A percentile compares a stretch with the other conserved stretches of the same genome.
phyloP scores from a whole-genome alignment of 352 stramenopile species.

The Globisporangium radiosum region DNA sequence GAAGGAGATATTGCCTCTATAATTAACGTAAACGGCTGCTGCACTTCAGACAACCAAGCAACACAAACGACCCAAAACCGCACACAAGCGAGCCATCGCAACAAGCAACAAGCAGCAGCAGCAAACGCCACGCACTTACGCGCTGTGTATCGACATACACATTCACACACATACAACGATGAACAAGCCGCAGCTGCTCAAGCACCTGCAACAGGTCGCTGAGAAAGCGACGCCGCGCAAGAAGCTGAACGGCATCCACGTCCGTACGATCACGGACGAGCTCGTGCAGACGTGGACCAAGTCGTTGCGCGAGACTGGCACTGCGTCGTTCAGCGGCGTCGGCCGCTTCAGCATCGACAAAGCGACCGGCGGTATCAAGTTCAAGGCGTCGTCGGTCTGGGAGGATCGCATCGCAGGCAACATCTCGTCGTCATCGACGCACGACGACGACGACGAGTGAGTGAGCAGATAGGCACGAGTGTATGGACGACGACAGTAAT shows the following conservation, averaged over 20 bases:
- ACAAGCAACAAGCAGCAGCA: not conserved
- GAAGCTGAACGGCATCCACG: constrained; percentile 34
- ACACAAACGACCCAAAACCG: too few species aligned
- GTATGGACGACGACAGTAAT: constrained; percentile 1
- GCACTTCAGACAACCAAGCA: too few species aligned
- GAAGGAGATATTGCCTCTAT: too few species aligned
- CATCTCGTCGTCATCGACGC: constrained; percentile 23
- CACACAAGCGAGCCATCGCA: too few species aligned
- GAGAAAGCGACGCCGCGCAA: constrained; percentile 29
- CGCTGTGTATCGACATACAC: not conserved
- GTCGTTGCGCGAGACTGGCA: constrained; percentile 38
- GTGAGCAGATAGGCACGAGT: not conserved
- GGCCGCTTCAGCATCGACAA: constrained; percentile 41
- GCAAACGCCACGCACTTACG: not conserved
- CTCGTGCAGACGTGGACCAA: constrained; percentile 30
- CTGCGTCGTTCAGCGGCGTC: constrained; percentile 27
- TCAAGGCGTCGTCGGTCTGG: constrained; percentile 29
- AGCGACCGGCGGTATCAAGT: constrained; percentile 39
- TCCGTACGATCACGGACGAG: constrained; percentile 35
- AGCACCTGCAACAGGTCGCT: constrained; percentile 35
- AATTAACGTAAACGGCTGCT: too few species aligned
- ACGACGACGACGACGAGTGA: constrained; percentile 5
- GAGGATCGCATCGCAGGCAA: constrained; percentile 33
- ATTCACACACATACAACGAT: constrained; percentile 8
- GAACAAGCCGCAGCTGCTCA: constrained; percentile 42